Conservation (phyloP, 345 rosid species). For the Eucalyptus sp. region DNA sequence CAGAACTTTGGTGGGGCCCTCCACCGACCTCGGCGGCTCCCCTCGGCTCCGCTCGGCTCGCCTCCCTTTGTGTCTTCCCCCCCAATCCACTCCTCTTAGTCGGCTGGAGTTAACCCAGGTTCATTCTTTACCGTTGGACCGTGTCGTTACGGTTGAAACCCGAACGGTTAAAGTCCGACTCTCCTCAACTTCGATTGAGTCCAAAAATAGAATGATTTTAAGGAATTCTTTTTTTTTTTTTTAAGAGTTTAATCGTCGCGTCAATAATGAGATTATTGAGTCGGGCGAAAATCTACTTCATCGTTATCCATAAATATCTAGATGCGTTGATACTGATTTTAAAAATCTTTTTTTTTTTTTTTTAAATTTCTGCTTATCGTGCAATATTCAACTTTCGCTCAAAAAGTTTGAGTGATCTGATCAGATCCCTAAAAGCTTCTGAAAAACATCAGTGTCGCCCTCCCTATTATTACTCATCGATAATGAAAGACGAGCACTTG, state of each 20-base stretch:
- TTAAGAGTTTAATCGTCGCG: accelerated
- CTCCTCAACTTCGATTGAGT: not conserved
- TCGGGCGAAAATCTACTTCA: not conserved
- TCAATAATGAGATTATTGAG: not conserved
- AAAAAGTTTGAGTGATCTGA: accelerated
- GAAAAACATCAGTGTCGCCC: not conserved
- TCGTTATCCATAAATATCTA: accelerated
- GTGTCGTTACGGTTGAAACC: not conserved
- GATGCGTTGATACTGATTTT: accelerated
- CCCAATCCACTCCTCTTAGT: not conserved
- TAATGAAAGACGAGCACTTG: not conserved
- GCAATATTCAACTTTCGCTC: not conserved
- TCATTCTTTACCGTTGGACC: not conserved
- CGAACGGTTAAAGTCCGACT: not conserved
- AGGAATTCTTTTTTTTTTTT: not conserved
- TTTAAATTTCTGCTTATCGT: accelerated
- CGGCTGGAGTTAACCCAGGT: not conserved
- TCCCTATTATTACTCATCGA: not conserved
- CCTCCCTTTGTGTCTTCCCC: not conserved
- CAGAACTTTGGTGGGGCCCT: not conserved
- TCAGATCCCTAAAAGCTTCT: accelerated
- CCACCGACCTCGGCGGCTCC: not conserved
- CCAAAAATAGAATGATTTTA: not conserved
- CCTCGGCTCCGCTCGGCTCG: not conserved
- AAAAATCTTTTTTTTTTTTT: too few species aligned